A percentile compares a stretch with the other conserved stretches of the same genome.
phyloP scores from a whole-genome alignment of 2,329 filamentous ascomycete genomes.

The Cladorrhinum sp. region DNA sequence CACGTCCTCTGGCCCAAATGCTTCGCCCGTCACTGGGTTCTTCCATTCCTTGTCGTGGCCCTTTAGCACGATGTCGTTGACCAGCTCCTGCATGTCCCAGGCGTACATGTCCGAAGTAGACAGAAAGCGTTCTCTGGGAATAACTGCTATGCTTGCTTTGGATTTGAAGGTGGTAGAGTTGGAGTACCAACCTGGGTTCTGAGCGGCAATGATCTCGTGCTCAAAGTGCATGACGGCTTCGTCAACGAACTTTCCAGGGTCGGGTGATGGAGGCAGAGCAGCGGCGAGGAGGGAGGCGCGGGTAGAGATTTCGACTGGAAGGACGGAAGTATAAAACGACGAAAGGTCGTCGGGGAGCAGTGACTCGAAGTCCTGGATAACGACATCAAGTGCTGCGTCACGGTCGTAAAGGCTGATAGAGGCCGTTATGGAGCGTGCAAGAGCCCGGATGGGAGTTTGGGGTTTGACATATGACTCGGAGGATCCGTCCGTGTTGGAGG shows the following conservation, averaged over 20 bases:
- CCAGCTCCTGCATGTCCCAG: conserved; percentile 35
- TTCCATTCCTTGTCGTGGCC: background rate
- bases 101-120: conserved; percentile 40
- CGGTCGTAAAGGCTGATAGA: background rate
- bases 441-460: background rate
- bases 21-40: conserved; percentile 1
- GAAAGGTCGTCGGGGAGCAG: background rate
- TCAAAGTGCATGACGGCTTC: conserved; percentile 12
- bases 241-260: background rate
- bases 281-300: background rate
- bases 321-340: background rate
- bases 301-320: background rate
- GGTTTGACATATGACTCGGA: background rate
- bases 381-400: background rate
- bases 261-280: background rate
- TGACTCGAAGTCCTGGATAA: background rate
- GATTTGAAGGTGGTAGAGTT: conserved; percentile 36
- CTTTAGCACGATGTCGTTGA: conserved; percentile 13
- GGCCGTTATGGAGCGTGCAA: background rate
- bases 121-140: conserved; percentile 34
- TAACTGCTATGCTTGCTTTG: conserved; percentile 30
- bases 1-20: background rate
- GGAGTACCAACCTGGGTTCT: conserved; percentile 28
- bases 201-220: conserved; percentile 1
- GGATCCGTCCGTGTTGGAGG: background rate